Base-by-base conservation (phyloP, 352 stramenopile species). In the Phytophthora pistaciae region DNA sequence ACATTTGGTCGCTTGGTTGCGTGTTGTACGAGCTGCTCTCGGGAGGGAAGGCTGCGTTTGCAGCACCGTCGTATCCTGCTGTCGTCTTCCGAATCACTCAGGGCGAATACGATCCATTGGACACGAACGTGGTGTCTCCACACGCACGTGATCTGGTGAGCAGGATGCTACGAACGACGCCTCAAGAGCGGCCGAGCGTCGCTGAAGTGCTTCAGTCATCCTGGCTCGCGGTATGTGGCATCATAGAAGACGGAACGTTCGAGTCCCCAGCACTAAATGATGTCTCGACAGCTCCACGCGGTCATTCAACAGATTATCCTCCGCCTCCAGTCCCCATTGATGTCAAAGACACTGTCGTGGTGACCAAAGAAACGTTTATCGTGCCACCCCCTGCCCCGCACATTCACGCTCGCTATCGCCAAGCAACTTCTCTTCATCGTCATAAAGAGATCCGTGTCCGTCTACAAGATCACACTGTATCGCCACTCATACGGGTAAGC, bases 1-100 rank as follows among this genome's bases (percentile, higher is more conserved):
- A 96, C 27, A 70, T 95, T 42, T 96, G 88, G 88, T 91, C 87
- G 2, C 82, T 94, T 23, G 88, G 96, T 0, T 98, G 88, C 50
- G 74, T 96, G 2, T 38, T 96, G 21, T 94, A 92, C 59, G 88
- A 95, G 60, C 64, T 94, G 14, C 57, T 95, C 10, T 73, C 75
- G 1, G 69, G 74, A 11, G 70, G 70, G 31, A 59, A 66, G 14
- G 73, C 77, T 5, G 75, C 86, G 3, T 99, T 99, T 53, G 27
- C 44, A 23, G 83, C 75, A 4, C 58, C 66, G 38, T 83, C 69
- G 5, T 90, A 87, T 56, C 77, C 82, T 10, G 82, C 72, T 27
- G 79, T 90, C 7, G 82, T 90, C 2, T 76, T 75, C 11, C 76
- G 77, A 38, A 82, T 90, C 33, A 87, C 72, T 3, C 78, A 78